Conservation (phyloP, 2,329 filamentous ascomycete genomes). For the Colletotrichum sansevieriae region DNA sequence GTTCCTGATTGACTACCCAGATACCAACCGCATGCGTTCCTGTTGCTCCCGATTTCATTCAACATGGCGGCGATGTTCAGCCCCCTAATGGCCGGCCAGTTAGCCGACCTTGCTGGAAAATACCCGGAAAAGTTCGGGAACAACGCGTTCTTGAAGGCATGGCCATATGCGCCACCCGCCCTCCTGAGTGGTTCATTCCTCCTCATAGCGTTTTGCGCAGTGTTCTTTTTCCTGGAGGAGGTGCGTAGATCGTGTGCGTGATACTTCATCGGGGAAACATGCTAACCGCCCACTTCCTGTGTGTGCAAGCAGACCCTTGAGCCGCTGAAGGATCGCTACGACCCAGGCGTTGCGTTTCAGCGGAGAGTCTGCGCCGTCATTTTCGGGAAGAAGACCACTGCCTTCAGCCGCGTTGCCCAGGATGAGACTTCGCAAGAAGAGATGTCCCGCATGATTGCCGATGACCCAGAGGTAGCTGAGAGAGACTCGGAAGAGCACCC, state of each 20-base stretch:
- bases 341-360: neutral
- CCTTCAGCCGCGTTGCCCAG: neutral
- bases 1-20: neutral
- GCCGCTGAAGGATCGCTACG: slow-evolving; percentile 11
- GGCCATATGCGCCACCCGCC: slow-evolving; percentile 21
- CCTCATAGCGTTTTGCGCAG: neutral
- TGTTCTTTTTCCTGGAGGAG: slow-evolving; percentile 31
- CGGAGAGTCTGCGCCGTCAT: neutral
- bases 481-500: slow-evolving; percentile 10
- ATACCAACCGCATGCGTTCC: slow-evolving; percentile 20
- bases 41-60: slow-evolving; percentile 23
- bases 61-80: slow-evolving; percentile 25
- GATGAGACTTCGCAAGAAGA: slow-evolving; percentile 10
- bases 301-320: slow-evolving; percentile 11
- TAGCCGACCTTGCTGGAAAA: slow-evolving; percentile 24
- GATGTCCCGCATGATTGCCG: slow-evolving; percentile 17
- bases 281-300: fast-evolving
- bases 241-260: neutral
- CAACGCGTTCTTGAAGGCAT: slow-evolving; percentile 15
- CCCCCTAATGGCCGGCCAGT: slow-evolving; percentile 23
- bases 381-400: neutral
- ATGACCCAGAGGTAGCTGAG: neutral
- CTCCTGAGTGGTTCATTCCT: slow-evolving; percentile 8
- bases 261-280: neutral
- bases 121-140: slow-evolving; percentile 27